phyloP scores from a whole-genome alignment of 2,329 filamentous ascomycete species.

The Purpureocillium lavendulum region DNA sequence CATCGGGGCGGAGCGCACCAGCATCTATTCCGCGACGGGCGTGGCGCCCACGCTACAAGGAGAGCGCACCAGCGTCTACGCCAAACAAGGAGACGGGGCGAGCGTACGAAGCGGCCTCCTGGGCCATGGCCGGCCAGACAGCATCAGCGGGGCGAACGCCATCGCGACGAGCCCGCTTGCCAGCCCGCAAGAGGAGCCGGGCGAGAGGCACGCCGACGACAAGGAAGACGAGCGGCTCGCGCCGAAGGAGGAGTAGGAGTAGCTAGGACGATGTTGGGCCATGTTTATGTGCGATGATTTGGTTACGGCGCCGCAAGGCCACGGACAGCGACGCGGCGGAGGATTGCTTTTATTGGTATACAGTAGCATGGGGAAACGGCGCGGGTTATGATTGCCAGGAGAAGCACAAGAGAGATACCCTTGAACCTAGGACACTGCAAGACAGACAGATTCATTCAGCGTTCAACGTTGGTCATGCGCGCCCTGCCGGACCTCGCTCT shows the following conservation, averaged over 20 bases:
- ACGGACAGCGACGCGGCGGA: neutral
- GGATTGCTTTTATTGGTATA: neutral
- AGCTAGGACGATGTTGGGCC: too few relatives aligned
- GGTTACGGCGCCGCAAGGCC: neutral
- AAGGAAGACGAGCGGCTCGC: conserved; percentile 13
- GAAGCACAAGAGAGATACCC: conserved; percentile 2
- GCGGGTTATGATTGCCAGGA: neutral
- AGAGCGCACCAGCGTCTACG: conserved; percentile 77
- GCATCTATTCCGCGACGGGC: conserved; percentile 72
- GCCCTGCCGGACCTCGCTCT: too few relatives aligned
- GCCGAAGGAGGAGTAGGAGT: neutral
- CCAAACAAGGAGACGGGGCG: conserved; percentile 60
- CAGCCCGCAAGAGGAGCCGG: conserved; percentile 40
- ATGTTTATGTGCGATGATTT: conserved; percentile 1
- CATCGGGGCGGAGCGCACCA: conserved; percentile 55
- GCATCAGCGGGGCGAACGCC: conserved; percentile 68
- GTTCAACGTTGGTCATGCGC: too few relatives aligned
- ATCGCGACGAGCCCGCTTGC: conserved; percentile 54
- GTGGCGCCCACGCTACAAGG: conserved; percentile 56
- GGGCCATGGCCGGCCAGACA: conserved; percentile 74
- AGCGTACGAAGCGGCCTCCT: conserved; percentile 71
- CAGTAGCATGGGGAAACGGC: neutral
- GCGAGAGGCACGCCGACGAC: conserved; percentile 23
- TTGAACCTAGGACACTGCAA: neutral
- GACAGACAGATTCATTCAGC: too few relatives aligned